These are phyloP conservation scores for Daldinia childiae DNA, from an alignment of 495 filamentous ascomycete genomes.

Conservation along the genomic window DNA sequence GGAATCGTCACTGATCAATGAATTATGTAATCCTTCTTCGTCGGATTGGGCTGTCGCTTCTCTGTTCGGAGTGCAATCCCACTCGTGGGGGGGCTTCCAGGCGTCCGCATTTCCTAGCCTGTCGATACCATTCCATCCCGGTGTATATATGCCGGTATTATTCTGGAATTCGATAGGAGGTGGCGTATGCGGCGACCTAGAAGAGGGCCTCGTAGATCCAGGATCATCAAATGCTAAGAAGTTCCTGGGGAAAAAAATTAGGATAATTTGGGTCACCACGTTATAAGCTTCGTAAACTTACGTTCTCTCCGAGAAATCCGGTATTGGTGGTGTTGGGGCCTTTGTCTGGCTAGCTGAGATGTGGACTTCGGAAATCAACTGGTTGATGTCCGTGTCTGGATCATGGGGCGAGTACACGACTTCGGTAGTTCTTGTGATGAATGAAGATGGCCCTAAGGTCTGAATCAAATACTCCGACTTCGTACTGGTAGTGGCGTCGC, in stretches of 20 bases:
- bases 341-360: conserved; percentile 48
- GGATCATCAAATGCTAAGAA: conserved; percentile 37
- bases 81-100: conserved; percentile 56
- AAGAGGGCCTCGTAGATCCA: conserved; percentile 35
- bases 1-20: conserved; percentile 24
- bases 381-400: conserved; percentile 43
- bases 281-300: conserved; percentile 21
- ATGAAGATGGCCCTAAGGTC: conserved; percentile 50
- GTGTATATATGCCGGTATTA: conserved; percentile 28
- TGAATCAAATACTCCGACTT: conserved; percentile 45
- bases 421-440: conserved; percentile 51
- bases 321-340: conserved; percentile 28
- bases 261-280: background rate
- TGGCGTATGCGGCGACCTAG: conserved; percentile 38
- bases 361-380: conserved; percentile 47
- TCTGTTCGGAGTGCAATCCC: conserved; percentile 45
- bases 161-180: conserved; percentile 34
- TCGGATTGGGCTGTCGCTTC: conserved; percentile 22
- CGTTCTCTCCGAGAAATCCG: conserved; percentile 35
- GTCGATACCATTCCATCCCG: conserved; percentile 32
- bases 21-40: conserved; percentile 25
- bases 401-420: conserved; percentile 46
- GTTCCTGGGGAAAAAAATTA: conserved; percentile 29
- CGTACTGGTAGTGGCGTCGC: conserved; percentile 9
- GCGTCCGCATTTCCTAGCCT: conserved; percentile 46